Evolutionary conservation across 768 basidiomycete genomes (phyloP).

Genomic region (Panaeolus papilionaceus): DNA sequence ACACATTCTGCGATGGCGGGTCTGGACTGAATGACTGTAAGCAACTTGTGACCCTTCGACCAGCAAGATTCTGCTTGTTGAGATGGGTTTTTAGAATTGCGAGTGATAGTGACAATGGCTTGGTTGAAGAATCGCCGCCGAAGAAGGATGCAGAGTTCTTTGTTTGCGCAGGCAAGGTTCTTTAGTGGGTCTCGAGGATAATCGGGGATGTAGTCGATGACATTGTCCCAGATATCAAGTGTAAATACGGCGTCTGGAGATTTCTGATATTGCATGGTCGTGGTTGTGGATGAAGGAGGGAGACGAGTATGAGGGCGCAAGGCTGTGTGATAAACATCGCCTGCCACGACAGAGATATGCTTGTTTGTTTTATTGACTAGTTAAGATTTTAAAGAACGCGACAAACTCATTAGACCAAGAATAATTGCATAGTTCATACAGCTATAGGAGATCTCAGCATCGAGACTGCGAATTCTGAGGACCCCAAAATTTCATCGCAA

Average conservation of each 20-base stretch:
- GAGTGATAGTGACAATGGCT: background rate
- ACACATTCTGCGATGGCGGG: background rate
- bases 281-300: too few relatives aligned
- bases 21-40: background rate
- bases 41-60: background rate
- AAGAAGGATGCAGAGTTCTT: background rate
- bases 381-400: too few relatives aligned
- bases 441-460: too few relatives aligned
- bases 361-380: too few relatives aligned
- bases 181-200: background rate
- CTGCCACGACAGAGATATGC: too few relatives aligned
- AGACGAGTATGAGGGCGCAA: too few relatives aligned
- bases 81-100: background rate
- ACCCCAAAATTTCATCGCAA: too few relatives aligned
- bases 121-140: background rate
- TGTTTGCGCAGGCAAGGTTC: background rate
- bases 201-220: background rate
- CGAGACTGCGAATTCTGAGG: too few relatives aligned
- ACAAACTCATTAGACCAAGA: too few relatives aligned
- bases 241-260: background rate
- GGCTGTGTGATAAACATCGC: too few relatives aligned
- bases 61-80: background rate
- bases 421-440: too few relatives aligned
- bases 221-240: background rate
- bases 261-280: too few relatives aligned